phyloP scores from a whole-genome alignment of 1,284 basidiomycete genomes.

The Leccinum colubrinum region DNA sequence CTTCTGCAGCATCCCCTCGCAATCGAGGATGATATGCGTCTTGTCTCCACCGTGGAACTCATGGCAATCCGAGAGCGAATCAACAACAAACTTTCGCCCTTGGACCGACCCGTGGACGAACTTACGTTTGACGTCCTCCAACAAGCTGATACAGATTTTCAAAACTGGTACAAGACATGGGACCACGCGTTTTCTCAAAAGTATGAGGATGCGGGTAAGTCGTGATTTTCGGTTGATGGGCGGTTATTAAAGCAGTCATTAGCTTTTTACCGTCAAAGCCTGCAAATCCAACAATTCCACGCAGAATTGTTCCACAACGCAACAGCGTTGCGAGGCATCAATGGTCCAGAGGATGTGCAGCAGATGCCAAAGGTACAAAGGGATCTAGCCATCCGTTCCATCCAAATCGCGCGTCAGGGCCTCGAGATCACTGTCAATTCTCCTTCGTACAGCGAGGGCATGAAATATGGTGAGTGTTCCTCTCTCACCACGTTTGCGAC shows the following conservation, averaged over 20 bases:
- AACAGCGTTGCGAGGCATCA: constrained; percentile 70
- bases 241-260: constrained; percentile 2
- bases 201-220: constrained; percentile 74
- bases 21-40: constrained; percentile 89
- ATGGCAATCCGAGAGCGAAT: constrained; percentile 79
- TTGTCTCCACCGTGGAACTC: constrained; percentile 90
- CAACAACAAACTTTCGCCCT: constrained; percentile 66
- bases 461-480: constrained; percentile 72
- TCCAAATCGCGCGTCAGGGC: constrained; percentile 65
- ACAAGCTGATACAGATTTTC: constrained; percentile 66
- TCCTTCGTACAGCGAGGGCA: constrained; percentile 80
- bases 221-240: background rate
- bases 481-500: background rate
- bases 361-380: constrained; percentile 70
- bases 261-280: constrained; percentile 82
- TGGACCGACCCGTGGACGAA: constrained; percentile 66
- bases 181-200: constrained; percentile 78
- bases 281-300: constrained; percentile 78
- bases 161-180: constrained; percentile 73
- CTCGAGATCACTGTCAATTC: constrained; percentile 76
- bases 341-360: constrained; percentile 73
- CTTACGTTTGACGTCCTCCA: constrained; percentile 63
- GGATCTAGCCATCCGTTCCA: constrained; percentile 68
- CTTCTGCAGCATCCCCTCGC: constrained; percentile 86
- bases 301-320: constrained; percentile 82